Evolutionary conservation across 2,329 filamentous ascomycete species (phyloP).

Genomic region (Fusarium hostae): DNA sequence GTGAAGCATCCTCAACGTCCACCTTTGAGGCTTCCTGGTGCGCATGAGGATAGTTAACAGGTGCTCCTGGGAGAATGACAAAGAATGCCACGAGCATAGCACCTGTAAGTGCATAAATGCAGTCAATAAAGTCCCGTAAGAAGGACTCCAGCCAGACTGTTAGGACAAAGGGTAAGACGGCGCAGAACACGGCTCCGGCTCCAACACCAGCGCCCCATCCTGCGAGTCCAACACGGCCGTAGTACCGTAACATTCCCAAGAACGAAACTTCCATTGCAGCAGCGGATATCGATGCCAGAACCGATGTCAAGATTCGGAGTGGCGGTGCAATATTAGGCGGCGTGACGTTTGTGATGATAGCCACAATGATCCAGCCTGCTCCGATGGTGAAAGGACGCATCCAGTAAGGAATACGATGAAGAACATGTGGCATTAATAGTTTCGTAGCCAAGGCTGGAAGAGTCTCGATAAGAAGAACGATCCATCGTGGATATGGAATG

Average conservation of each 20-base stretch:
- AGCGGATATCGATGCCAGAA: slow-evolving; percentile 45
- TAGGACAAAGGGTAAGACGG: slow-evolving; percentile 46
- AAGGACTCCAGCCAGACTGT: slow-evolving; percentile 44
- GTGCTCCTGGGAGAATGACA: slow-evolving; percentile 44
- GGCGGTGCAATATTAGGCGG: slow-evolving; percentile 50
- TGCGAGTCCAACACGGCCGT: slow-evolving; percentile 46
- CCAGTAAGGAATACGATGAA: slow-evolving; percentile 46
- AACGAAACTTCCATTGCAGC: slow-evolving; percentile 49
- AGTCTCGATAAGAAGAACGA: slow-evolving; percentile 48
- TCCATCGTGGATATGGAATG: slow-evolving; percentile 48
- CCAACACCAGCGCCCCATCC: slow-evolving; percentile 53
- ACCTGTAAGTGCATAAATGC: slow-evolving; percentile 43
- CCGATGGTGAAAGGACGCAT: slow-evolving; percentile 44
- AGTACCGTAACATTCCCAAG: slow-evolving; percentile 46
- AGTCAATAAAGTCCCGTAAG: slow-evolving; percentile 45
- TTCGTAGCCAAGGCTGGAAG: slow-evolving; percentile 48
- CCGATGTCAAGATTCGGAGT: slow-evolving; percentile 44
- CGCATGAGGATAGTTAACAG: slow-evolving; percentile 37
- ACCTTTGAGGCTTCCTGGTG: slow-evolving; percentile 16
- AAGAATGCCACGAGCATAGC: slow-evolving; percentile 45
- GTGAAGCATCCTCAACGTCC: slow-evolving; percentile 37
- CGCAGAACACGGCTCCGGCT: slow-evolving; percentile 44
- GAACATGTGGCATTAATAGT: slow-evolving; percentile 43
- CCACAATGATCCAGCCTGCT: slow-evolving; percentile 45
- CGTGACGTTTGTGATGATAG: slow-evolving; percentile 42